A percentile compares a stretch with the other conserved stretches of the same genome.
Evolutionary conservation across 805 yeast species (phyloP).

Genomic region (Brettanomyces nanus): DNA sequence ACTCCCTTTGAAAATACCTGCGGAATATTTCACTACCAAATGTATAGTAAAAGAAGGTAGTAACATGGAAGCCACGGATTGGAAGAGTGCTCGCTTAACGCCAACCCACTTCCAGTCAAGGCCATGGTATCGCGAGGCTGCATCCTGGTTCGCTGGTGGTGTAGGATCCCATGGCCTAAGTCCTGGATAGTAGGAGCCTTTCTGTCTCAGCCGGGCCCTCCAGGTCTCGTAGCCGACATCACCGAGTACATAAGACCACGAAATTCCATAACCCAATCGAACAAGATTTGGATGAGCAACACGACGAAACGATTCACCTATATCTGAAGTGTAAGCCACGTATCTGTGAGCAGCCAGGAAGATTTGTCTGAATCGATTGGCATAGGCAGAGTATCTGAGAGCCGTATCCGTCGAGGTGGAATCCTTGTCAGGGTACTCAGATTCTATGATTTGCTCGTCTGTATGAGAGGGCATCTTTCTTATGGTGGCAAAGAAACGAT

Average conservation of each 20-base stretch:
- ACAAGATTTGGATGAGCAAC: slow-evolving; percentile 68
- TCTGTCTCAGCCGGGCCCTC: slow-evolving; percentile 58
- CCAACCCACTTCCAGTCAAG: slow-evolving; percentile 62
- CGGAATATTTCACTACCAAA: slow-evolving; percentile 63
- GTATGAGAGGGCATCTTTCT: too few relatives aligned
- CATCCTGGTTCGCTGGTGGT: slow-evolving; percentile 33
- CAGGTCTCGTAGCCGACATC: slow-evolving; percentile 70
- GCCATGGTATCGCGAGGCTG: slow-evolving; percentile 31
- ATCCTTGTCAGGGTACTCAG: slow-evolving; percentile 5
- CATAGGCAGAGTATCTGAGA: slow-evolving; percentile 76
- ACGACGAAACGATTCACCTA: slow-evolving; percentile 82
- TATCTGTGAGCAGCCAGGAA: slow-evolving; percentile 68
- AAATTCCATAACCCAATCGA: slow-evolving; percentile 56
- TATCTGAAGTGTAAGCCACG: slow-evolving; percentile 80
- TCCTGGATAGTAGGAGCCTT: slow-evolving; percentile 54
- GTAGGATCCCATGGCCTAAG: slow-evolving; percentile 59
- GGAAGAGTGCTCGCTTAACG: slow-evolving; percentile 70
- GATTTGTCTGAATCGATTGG: slow-evolving; percentile 64
- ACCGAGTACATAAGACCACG: slow-evolving; percentile 69
- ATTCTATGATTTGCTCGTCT: slow-evolving; percentile 1
- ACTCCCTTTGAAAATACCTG: slow-evolving; percentile 50
- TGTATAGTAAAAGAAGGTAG: slow-evolving; percentile 83
- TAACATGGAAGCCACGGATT: slow-evolving; percentile 78
- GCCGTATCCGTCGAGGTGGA: slow-evolving; percentile 18
- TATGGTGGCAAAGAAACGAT: too few relatives aligned